Evolutionary conservation across 2,329 filamentous ascomycete genomes (phyloP).

Genomic region (Ophiostoma ulmi): DNA sequence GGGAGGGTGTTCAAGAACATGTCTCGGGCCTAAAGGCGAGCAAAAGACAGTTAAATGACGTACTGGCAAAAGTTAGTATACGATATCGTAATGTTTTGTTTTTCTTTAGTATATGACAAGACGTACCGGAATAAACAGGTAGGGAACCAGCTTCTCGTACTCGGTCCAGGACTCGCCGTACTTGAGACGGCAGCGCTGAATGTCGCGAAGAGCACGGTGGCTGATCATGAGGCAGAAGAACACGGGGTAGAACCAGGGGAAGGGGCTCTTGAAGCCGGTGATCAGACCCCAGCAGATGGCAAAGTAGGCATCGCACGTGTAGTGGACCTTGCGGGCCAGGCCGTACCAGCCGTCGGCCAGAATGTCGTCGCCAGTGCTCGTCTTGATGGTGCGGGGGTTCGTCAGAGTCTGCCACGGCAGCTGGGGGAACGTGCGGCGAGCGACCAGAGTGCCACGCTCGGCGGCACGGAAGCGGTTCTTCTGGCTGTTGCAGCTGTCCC

Average conservation of each 20-base stretch:
- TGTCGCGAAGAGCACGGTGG: conserved; percentile 72
- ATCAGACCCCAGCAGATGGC: conserved; percentile 74
- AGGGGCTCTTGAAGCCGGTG: conserved; percentile 71
- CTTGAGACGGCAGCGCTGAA: conserved; percentile 69
- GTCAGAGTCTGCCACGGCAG: conserved; percentile 70
- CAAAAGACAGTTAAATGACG: conserved; percentile 4
- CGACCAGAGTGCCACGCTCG: conserved; percentile 59
- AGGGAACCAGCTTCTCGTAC: conserved; percentile 30
- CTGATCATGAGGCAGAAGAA: conserved; percentile 81
- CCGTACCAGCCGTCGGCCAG: conserved; percentile 74
- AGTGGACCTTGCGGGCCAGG: conserved; percentile 71
- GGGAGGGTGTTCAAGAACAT: neutral
- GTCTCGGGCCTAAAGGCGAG: neutral
- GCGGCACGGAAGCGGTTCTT: conserved; percentile 76
- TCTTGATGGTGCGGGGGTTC: conserved; percentile 67
- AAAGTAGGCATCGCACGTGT: conserved; percentile 75
- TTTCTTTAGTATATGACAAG: no score
- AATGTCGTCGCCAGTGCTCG: conserved; percentile 63
- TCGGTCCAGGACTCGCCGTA: conserved; percentile 49
- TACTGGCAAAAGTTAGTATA: neutral
- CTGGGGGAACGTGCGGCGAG: conserved; percentile 72
- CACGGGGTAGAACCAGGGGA: conserved; percentile 85
- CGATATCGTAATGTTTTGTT: neutral
- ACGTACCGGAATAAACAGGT: conserved; percentile 41
- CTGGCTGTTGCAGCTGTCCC: conserved; percentile 77